phyloP scores from a whole-genome alignment of 1,139 yeast genomes.

The Zygoascus meyerae region DNA sequence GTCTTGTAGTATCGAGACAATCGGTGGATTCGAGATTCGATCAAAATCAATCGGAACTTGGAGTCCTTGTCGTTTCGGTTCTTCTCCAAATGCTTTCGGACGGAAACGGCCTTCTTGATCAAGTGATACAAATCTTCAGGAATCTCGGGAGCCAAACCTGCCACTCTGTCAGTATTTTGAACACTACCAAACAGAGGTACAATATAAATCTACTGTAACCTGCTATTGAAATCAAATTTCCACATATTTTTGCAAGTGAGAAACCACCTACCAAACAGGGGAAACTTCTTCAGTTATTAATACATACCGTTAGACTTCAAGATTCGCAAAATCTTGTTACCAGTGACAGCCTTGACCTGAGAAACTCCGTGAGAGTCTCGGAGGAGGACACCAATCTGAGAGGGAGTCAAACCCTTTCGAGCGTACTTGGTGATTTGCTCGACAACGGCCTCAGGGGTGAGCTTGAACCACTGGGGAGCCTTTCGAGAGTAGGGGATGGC shows the following conservation, averaged over 20 bases:
- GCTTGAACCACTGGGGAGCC: conserved; percentile 99
- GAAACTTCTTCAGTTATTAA: neutral
- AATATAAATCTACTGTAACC: conserved; percentile 10
- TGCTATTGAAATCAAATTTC: neutral
- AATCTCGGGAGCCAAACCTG: conserved; percentile 92
- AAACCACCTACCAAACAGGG: neutral
- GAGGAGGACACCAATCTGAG: conserved; percentile 98
- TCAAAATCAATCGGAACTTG: conserved; percentile 99
- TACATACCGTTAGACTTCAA: conserved; percentile 90
- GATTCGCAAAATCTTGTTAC: conserved; percentile 99
- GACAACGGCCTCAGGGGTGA: conserved; percentile 89
- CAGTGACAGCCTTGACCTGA: conserved; percentile 95
- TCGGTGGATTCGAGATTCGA: conserved; percentile 99
- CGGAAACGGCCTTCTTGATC: conserved; percentile 99
- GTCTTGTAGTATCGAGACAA: conserved; percentile 99
- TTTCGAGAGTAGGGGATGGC: conserved; percentile 99
- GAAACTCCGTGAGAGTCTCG: conserved; percentile 99
- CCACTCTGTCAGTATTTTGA: conserved; percentile 36
- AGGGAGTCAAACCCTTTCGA: conserved; percentile 99
- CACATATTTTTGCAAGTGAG: too few relatives aligned
- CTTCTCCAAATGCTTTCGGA: conserved; percentile 99
- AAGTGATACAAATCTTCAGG: conserved; percentile 99
- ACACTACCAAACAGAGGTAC: conserved; percentile 37
- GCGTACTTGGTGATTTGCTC: conserved; percentile 99
- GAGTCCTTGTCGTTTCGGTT: conserved; percentile 99